phyloP scores from a whole-genome alignment of 495 filamentous ascomycete species.

The Penicillium samsonianum region DNA sequence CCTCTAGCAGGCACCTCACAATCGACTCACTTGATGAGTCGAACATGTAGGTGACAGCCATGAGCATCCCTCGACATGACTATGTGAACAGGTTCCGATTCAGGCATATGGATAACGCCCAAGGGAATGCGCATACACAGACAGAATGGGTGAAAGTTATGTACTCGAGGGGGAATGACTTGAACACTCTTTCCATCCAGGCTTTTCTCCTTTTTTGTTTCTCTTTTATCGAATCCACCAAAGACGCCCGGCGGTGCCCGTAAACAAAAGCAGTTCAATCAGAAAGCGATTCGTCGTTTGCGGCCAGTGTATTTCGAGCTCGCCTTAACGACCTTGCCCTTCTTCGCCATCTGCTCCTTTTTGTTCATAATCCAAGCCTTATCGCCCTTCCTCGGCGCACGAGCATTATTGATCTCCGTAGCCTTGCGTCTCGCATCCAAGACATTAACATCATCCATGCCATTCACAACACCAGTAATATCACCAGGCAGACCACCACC shows the following conservation, averaged over 20 bases:
- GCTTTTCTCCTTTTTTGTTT: neutral
- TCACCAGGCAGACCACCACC: constrained; percentile 73
- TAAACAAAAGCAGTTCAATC: constrained; percentile 19
- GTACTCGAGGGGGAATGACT: neutral
- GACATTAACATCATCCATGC: constrained; percentile 84
- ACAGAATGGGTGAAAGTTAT: neutral
- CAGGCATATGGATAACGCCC: neutral
- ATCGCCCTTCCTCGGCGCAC: constrained; percentile 68
- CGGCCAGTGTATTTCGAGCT: constrained; percentile 91
- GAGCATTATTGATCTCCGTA: constrained; percentile 45
- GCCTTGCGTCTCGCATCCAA: constrained; percentile 66
- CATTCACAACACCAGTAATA: constrained; percentile 81
- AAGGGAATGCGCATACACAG: neutral
- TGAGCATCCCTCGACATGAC: neutral
- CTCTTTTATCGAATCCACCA: neutral
- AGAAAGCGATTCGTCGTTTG: constrained; percentile 67
- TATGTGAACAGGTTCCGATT: neutral
- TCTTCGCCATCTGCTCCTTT: constrained; percentile 92
- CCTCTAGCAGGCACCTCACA: neutral
- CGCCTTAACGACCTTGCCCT: constrained; percentile 90
- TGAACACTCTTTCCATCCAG: neutral
- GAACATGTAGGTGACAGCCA: neutral
- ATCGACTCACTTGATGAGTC: neutral
- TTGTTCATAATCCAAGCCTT: constrained; percentile 91
- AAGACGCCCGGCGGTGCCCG: neutral